These are phyloP conservation scores for Neurospora sp. DNA, from an alignment of 495 filamentous ascomycete genomes.

Conservation along the genomic window DNA sequence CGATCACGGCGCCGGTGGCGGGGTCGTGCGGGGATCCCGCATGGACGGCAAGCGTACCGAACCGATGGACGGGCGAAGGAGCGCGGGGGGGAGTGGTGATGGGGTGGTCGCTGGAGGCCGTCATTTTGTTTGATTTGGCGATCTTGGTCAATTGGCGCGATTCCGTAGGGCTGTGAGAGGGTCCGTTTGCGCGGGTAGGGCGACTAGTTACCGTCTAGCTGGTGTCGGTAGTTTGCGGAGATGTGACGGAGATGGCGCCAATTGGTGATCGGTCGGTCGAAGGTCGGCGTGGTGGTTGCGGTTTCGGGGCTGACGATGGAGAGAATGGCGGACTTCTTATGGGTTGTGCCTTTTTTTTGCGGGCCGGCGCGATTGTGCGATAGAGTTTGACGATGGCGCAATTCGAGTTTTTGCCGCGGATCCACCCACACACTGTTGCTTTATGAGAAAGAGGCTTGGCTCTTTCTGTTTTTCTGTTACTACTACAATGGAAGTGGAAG, in stretches of 20 bases:
- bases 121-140: constrained; percentile 20
- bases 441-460: background rate
- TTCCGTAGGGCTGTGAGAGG: background rate
- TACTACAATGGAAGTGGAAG: background rate
- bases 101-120: constrained; percentile 27
- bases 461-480: background rate
- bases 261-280: background rate
- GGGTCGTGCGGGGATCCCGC: constrained; percentile 86
- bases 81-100: constrained; percentile 34
- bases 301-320: background rate
- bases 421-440: background rate
- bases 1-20: constrained; percentile 87
- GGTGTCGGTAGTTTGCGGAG: background rate
- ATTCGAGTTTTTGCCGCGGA: constrained; percentile 4
- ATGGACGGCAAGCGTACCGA: constrained; percentile 91
- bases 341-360: background rate
- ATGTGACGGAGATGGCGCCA: background rate
- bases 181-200: background rate
- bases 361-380: constrained; percentile 5
- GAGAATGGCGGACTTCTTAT: background rate
- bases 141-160: background rate
- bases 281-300: background rate
- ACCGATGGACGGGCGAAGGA: constrained; percentile 42
- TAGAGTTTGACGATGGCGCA: constrained; percentile 10
- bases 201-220: background rate